A percentile compares a stretch with the other conserved stretches of the same genome.
Evolutionary conservation across 352 stramenopile genomes (phyloP).

Genomic region (Phytophthora macrochlamydospora): DNA sequence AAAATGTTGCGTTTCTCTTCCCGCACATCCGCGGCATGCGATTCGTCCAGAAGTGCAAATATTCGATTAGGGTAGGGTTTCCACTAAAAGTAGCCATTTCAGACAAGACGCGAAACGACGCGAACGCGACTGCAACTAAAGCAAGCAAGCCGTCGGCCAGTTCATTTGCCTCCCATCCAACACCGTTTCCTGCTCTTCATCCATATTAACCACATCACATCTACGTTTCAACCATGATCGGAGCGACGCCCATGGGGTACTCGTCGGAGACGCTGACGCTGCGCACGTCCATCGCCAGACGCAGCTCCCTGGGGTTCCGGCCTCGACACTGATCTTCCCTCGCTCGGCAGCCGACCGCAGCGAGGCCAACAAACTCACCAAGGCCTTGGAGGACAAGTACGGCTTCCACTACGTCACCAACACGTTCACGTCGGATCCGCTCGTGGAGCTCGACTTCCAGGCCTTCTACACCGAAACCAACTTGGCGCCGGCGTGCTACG

Average conservation of each 20-base stretch:
- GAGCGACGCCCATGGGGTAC: slow-evolving; percentile 14
- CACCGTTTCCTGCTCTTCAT: not conserved
- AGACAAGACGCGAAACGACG: not conserved
- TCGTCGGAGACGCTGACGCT: slow-evolving; percentile 14
- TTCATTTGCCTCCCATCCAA: not conserved
- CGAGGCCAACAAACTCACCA: slow-evolving; percentile 70
- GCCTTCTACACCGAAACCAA: slow-evolving; percentile 80
- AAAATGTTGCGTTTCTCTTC: not conserved
- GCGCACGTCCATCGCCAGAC: slow-evolving; percentile 33
- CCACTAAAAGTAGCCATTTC: not conserved
- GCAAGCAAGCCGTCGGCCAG: no score
- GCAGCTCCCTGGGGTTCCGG: slow-evolving; percentile 69
- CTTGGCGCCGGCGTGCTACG: slow-evolving; percentile 64
- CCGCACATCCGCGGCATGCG: not conserved
- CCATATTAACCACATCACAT: no score
- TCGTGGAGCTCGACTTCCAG: slow-evolving; percentile 79
- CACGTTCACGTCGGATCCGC: slow-evolving; percentile 58
- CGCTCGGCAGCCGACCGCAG: slow-evolving; percentile 65
- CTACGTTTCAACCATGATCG: slow-evolving; percentile 16
- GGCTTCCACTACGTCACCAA: slow-evolving; percentile 87
- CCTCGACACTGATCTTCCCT: slow-evolving; percentile 75
- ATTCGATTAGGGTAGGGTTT: not conserved
- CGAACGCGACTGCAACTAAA: not conserved
- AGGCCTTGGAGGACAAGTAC: slow-evolving; percentile 78
- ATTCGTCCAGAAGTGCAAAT: not conserved